Base-by-base conservation (phyloP, 2,329 filamentous ascomycete species). In the Alternaria viburni region DNA sequence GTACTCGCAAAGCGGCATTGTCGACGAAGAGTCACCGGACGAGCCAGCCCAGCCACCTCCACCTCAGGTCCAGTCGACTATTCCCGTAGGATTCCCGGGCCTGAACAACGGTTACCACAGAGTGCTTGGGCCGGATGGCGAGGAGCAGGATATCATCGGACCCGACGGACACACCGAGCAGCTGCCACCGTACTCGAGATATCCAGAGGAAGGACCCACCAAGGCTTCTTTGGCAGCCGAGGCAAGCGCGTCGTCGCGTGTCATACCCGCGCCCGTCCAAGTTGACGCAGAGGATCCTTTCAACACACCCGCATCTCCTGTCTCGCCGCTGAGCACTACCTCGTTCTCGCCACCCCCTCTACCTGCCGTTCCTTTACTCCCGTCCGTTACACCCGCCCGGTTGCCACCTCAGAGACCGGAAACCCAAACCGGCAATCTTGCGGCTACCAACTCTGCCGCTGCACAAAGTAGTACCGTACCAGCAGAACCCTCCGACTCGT, bases 111-210 rank as follows among this genome's bases (percentile, higher is more conserved):
- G 86, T 58, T 97, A 93, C 71, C 91, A 90, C 73, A 85, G 91
- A 66, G 88, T 90, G 55, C 80, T 93, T 55, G 92, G 91, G 0
- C 90, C 92, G 0, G 91, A 93, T 60, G 93, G 93, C 56, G 93
- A 97, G 80, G 94, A 97, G 71, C 93, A 91, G 50, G 93, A 94
- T 76, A 88, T 97, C 57, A 90, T 97, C 55, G 93, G 93, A 1
- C 92, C 91, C 0, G 89, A 97, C 73, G 94, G 94, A 1, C 93
- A 97, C 75, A 90, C 91, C 1, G 95, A 98, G 79, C 93, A 97
- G 78, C 83, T 97, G 17, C 95, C 95, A 12, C 95, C 95, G 1
- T 98, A 98, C 76, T 92, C 93, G 13, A 87, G 93, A 77, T 97
- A 96, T 79, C 93, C 94, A 3, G 92, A 96, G 56, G 91, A 93